These are phyloP conservation scores for Phytopythium montanum DNA, from an alignment of 352 stramenopile genomes.

Conservation along the genomic window DNA sequence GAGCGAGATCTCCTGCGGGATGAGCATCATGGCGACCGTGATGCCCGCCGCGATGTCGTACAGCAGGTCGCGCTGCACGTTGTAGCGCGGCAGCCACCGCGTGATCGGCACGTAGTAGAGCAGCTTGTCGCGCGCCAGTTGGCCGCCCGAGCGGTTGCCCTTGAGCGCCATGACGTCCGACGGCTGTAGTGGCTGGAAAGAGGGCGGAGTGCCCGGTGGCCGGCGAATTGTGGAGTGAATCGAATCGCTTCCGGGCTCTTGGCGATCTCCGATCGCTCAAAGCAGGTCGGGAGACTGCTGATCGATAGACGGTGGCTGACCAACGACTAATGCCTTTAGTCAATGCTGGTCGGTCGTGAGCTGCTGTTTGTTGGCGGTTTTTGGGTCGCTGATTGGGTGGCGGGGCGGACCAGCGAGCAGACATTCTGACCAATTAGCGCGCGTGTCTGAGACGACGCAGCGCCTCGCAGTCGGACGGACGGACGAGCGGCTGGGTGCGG, in stretches of 20 bases:
- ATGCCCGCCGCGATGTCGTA: slow-evolving; percentile 29
- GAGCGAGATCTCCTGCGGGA: slow-evolving; percentile 25
- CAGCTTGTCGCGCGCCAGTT: slow-evolving; percentile 5
- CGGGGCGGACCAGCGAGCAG: neutral
- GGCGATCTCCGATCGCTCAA: too few relatives aligned
- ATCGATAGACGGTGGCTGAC: too few relatives aligned
- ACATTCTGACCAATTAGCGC: neutral
- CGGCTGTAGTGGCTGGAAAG: too few relatives aligned
- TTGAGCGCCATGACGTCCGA: too few relatives aligned
- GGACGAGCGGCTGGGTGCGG: too few relatives aligned
- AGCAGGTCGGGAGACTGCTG: too few relatives aligned
- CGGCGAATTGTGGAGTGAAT: neutral
- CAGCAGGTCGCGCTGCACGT: slow-evolving; percentile 23
- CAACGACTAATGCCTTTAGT: neutral
- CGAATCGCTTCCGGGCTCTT: too few relatives aligned
- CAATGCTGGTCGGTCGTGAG: too few relatives aligned
- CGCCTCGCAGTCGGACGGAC: too few relatives aligned
- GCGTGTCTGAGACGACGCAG: neutral
- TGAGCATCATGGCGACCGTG: slow-evolving; percentile 69
- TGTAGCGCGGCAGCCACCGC: slow-evolving; percentile 37
- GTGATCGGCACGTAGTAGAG: slow-evolving; percentile 18
- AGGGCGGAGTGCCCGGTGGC: neutral
- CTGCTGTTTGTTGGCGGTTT: neutral
- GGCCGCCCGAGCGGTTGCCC: neutral
- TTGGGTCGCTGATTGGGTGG: neutral